phyloP scores from a whole-genome alignment of 2,329 filamentous ascomycete species.

The Penicillium sp. region DNA sequence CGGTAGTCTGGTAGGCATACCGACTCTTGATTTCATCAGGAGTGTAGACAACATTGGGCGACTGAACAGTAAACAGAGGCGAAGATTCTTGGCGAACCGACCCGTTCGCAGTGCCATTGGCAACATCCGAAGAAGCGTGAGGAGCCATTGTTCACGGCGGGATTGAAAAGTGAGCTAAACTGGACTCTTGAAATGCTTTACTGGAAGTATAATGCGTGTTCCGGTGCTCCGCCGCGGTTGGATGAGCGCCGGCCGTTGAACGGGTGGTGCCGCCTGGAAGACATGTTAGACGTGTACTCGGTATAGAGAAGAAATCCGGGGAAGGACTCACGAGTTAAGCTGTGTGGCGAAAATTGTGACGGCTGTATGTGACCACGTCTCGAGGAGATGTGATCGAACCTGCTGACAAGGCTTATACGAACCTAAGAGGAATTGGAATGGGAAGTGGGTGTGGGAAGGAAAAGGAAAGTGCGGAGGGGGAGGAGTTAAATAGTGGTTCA shows the following conservation, averaged over 20 bases:
- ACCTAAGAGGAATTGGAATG: slow-evolving; percentile 18
- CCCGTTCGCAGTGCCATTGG: slow-evolving; percentile 53
- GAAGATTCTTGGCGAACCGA: slow-evolving; percentile 41
- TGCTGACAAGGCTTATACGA: slow-evolving; percentile 27
- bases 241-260: slow-evolving; percentile 95
- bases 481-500: slow-evolving; percentile 6
- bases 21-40: slow-evolving; percentile 82
- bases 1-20: slow-evolving; percentile 95
- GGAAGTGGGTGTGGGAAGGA: slow-evolving; percentile 6
- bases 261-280: slow-evolving; percentile 76
- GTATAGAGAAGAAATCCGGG: neutral
- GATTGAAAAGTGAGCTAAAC: slow-evolving; percentile 40
- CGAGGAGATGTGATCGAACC: slow-evolving; percentile 51
- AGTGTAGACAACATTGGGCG: slow-evolving; percentile 88
- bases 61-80: slow-evolving; percentile 76
- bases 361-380: slow-evolving; percentile 58
- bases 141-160: slow-evolving; percentile 68
- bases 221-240: slow-evolving; percentile 74
- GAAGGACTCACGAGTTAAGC: slow-evolving; percentile 78
- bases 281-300: slow-evolving; percentile 9
- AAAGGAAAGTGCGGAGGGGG: neutral
- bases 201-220: slow-evolving; percentile 45
- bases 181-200: slow-evolving; percentile 35
- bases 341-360: slow-evolving; percentile 99
- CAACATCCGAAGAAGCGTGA: slow-evolving; percentile 66